Conservation (phyloP, 2,329 filamentous ascomycete genomes). For the Stemphylium beticola region DNA sequence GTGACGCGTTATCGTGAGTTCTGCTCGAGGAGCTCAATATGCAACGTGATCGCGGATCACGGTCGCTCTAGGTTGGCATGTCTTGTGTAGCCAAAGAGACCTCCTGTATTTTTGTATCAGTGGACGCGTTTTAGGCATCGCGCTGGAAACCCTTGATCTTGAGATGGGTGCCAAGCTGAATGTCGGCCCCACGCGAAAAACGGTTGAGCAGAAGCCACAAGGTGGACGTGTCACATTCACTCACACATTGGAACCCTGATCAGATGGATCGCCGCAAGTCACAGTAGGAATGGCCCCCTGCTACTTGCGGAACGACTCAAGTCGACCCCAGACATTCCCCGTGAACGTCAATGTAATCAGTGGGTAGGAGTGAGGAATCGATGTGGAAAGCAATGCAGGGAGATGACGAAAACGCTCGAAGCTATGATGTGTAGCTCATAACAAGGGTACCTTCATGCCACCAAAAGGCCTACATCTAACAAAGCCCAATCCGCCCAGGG, state of each 20-base stretch:
- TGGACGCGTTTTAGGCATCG: too few relatives aligned
- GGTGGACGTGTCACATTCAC: background rate
- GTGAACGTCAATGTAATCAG: background rate
- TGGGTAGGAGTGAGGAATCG: background rate
- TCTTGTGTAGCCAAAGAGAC: too few relatives aligned
- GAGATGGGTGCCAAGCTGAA: background rate
- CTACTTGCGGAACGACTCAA: background rate
- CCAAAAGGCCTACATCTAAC: constrained; percentile 8
- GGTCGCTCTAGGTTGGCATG: too few relatives aligned
- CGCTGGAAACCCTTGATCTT: too few relatives aligned
- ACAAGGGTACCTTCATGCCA: constrained; percentile 1
- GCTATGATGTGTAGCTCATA: background rate
- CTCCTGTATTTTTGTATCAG: too few relatives aligned
- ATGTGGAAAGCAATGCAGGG: background rate
- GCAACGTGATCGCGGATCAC: too few relatives aligned
- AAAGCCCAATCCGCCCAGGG: constrained; percentile 15
- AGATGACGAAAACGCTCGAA: background rate
- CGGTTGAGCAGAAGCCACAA: constrained; percentile 1
- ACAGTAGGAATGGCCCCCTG: background rate
- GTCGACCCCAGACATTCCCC: background rate
- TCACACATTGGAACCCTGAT: constrained; percentile 2
- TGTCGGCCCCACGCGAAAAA: constrained; percentile 1
- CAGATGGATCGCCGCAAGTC: constrained; percentile 2
- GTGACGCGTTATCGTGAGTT: too few relatives aligned
- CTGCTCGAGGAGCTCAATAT: too few relatives aligned